Evolutionary conservation across 2,329 filamentous ascomycete genomes (phyloP), one percentile per base, ranked within the genome.

Genomic region (Cladobotryum mycophilum): DNA sequence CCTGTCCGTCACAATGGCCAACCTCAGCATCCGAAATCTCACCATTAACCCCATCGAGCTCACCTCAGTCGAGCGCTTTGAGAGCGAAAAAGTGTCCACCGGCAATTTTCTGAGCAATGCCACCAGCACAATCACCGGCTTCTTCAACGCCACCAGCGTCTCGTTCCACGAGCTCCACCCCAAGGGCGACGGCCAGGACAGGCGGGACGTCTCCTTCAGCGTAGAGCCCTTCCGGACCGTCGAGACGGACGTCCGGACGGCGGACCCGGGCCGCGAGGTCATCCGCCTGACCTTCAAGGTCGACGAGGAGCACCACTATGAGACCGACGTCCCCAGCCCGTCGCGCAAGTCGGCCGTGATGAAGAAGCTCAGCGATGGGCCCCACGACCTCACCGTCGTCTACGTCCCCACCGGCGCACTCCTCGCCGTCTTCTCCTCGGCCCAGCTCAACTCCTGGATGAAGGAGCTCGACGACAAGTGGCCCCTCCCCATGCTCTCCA

Each of bases 361-460:
- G 72, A 78, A 73, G 57, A 76, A 76, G 48, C 67, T 85, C 13
- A 69, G 73, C 51, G 64, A 71, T 61, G 65, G 72, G 65, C 60
- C 75, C 67, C 64, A 79, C 67, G 63, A 81, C 64, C 79, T 87
- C 57, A 88, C 86, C 0, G 82, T 78, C 34, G 75, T 91, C 51
- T 89, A 84, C 70, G 69, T 86, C 9, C 75, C 76, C 5, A 61
- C 72, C 6, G 72, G 75, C 47, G 75, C 78, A 25, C 74, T 79
- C 61, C 69, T 85, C 9, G 70, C 81, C 38, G 74, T 97, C 54
- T 84, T 85, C 69, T 88, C 84, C 55, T 89, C 84, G 5, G 78
- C 84, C 14, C 77, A 82, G 48, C 78, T 91, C 45, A 66, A 82
- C 55, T 70, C 76, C 48, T 96, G 93, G 93, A 97, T 97, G 91